Evolutionary conservation across 495 filamentous ascomycete genomes (phyloP), one percentile per base, ranked within the genome.

Genomic region (Talaromyces trachyspermus): DNA sequence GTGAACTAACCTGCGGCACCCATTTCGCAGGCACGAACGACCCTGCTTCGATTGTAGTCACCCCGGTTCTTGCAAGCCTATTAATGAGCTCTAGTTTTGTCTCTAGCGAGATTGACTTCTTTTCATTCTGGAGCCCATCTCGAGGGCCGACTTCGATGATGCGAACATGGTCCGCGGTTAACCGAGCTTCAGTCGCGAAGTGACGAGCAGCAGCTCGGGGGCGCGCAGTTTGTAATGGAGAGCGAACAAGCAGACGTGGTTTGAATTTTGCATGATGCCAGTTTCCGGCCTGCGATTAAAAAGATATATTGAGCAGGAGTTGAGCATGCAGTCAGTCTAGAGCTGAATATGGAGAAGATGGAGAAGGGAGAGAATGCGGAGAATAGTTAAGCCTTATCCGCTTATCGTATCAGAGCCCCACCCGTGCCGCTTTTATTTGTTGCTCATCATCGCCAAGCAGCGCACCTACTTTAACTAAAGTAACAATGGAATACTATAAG

Each of bases 21-120:
- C 92, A 97, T 85, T 95, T 96, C 6, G 89, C 90, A 42, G 85
- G 77, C 6, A 97, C 91, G 62, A 98, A 98, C 2, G 88, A 89
- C 2, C 92, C 92, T 18, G 92, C 92, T 64, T 98, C 92, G 52
- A 98, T 95, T 36, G 84, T 85, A 3, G 74, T 76, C 17, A 98
- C 69, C 0, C 92, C 92, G 0, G 91, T 92, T 55, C 78, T 79
- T n/a, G 89, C 85, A 33, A 98, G 69, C 47, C 78, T 74, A 52
- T 82, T 71, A 41, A 96, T 85, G 46, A 97, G 65, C 50, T 95
- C 80, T 27, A 97, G 76, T 65, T 97, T 98, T 3, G 85, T 95
- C 30, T 78, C 76, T 46, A 90, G 68, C 15, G 86, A 68, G 50
- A 98, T 87, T 2, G 77, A 72, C 53, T 75, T 84, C 69, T 92